phyloP scores from a whole-genome alignment of 345 rosid genomes.

The Excoecaria agallocha region DNA sequence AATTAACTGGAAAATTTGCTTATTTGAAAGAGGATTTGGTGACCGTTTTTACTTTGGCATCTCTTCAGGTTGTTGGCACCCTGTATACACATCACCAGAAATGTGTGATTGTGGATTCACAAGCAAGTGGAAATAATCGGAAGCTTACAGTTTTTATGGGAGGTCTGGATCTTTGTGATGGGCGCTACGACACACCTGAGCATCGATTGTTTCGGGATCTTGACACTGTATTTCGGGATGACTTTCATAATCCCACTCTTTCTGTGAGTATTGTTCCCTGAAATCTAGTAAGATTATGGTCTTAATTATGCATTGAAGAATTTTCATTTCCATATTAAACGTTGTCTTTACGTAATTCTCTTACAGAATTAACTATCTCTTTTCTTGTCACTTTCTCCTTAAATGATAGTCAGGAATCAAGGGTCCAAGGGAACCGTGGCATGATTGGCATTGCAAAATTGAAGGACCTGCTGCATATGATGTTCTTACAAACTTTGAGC shows the following conservation, averaged over 20 bases:
- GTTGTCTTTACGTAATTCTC: not conserved
- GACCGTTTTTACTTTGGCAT: conserved; percentile 7
- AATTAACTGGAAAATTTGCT: not conserved
- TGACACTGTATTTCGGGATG: conserved; percentile 46
- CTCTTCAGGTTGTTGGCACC: conserved; percentile 65
- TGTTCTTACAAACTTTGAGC: conserved; percentile 78
- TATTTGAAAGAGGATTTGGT: not conserved
- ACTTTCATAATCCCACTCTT: conserved; percentile 65
- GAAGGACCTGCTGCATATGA: conserved; percentile 98
- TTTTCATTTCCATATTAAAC: not conserved
- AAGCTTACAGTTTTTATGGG: conserved; percentile 61
- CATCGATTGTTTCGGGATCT: conserved; percentile 60
- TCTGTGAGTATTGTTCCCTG: conserved; percentile 39
- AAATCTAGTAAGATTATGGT: not conserved
- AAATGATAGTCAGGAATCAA: conserved; percentile 52
- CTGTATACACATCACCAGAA: conserved; percentile 73
- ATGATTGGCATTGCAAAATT: conserved; percentile 80
- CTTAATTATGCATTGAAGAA: no score
- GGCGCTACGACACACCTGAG: conserved; percentile 71
- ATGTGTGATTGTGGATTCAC: conserved; percentile 68
- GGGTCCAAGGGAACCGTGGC: conserved; percentile 91
- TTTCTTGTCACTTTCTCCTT: not conserved
- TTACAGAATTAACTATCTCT: not conserved
- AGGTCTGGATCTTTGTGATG: conserved; percentile 77
- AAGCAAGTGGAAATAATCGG: conserved; percentile 58